Percentiles rank a stretch among this genome's conserved stretches.
Evolutionary conservation across 1,284 basidiomycete species (phyloP).

Genomic region (Ustilago lituana): DNA sequence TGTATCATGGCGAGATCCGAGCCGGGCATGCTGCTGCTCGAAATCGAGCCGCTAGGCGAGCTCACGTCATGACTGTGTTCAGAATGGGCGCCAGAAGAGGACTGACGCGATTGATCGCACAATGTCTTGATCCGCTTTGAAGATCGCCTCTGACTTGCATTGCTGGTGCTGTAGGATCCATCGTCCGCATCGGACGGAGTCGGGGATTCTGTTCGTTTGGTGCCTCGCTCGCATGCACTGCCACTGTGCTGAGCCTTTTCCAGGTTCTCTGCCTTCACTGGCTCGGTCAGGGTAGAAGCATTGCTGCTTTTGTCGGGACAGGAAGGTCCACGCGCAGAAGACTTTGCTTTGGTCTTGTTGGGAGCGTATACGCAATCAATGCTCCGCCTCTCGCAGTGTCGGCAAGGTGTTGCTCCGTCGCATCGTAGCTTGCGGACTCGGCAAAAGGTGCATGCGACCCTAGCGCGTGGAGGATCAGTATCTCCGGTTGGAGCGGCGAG

Average conservation of each 20-base stretch:
- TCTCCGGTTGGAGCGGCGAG: slow-evolving; percentile 1
- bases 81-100: not conserved
- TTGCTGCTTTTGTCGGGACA: slow-evolving; percentile 1
- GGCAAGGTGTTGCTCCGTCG: slow-evolving; percentile 42
- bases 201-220: slow-evolving; percentile 8
- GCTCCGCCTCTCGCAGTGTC: slow-evolving; percentile 44
- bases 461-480: slow-evolving; percentile 39
- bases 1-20: slow-evolving; percentile 52
- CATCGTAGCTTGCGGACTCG: slow-evolving; percentile 47
- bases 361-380: slow-evolving; percentile 42
- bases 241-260: not conserved
- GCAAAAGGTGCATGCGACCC: slow-evolving; percentile 46
- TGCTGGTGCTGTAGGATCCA: no score
- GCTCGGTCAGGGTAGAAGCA: not conserved
- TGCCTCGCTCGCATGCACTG: slow-evolving; percentile 7
- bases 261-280: not conserved
- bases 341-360: slow-evolving; percentile 26
- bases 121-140: slow-evolving; percentile 7
- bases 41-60: not conserved
- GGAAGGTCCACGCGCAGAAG: not conserved
- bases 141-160: slow-evolving; percentile 2
- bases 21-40: slow-evolving; percentile 41
- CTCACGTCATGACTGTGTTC: not conserved
- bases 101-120: not conserved
- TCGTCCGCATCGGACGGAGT: not conserved